Evolutionary conservation across 140 eudicot genomes (phyloP).

Genomic region (Anethum foeniculum): DNA sequence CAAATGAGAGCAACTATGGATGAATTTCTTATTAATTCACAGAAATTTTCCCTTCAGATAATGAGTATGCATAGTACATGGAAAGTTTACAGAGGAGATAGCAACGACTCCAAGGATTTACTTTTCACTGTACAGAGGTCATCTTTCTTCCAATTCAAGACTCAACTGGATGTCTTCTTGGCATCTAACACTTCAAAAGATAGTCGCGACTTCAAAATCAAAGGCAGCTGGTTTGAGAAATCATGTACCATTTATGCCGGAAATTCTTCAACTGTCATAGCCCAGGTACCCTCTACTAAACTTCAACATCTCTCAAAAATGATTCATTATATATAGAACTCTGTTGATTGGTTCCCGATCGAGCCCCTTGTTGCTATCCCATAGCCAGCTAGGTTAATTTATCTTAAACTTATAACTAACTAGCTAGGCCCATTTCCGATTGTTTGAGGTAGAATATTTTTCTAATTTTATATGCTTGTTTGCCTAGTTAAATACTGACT

Average conservation of each 20-base stretch:
- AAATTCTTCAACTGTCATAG: slow-evolving; percentile 35
- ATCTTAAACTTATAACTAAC: no score
- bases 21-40: no score
- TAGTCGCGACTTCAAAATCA: slow-evolving; percentile 42
- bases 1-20: no score
- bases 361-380: not conserved
- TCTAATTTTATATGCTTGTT: no score
- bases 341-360: not conserved
- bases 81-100: slow-evolving; percentile 68
- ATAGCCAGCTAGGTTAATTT: no score
- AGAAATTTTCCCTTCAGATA: not conserved
- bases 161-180: slow-evolving; percentile 55
- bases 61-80: slow-evolving; percentile 42
- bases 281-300: slow-evolving; percentile 30
- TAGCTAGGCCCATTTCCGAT: no score
- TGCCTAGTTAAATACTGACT: no score
- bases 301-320: not conserved
- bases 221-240: slow-evolving; percentile 48
- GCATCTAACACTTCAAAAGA: slow-evolving; percentile 41
- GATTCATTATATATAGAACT: not conserved
- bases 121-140: slow-evolving; percentile 57
- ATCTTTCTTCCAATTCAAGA: slow-evolving; percentile 39
- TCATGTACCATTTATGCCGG: slow-evolving; percentile 52
- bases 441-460: no score
- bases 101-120: slow-evolving; percentile 40